Base-by-base conservation (phyloP, 1,139 yeast genomes). In the Saccharomyces hybrid region DNA sequence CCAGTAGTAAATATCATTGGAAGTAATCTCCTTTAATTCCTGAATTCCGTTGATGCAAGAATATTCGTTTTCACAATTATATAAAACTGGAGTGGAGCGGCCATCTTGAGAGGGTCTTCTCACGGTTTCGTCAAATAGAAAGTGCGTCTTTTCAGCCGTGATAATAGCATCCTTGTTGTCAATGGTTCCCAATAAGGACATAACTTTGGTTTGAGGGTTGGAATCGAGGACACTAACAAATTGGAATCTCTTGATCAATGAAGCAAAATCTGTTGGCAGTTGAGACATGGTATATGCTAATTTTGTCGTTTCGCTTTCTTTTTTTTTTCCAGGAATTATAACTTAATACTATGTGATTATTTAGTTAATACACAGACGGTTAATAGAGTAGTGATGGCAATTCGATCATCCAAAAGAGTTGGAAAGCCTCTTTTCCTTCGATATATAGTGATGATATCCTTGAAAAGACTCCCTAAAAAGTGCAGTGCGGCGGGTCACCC, bases 1-100 rank as follows among this genome's bases (percentile, higher is more conserved):
- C 98, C 98, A 91, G 59, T 78, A 78, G 65, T 91, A 93, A 0
- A 91, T 83, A 62, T 89, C 97, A 68, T 93, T 93, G 38, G 74
- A 71, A 31, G 88, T 86, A 41, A 86, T 76, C 34, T 77, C 71
- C 46, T 72, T 63, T 29, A 81, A 58, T 3, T 75, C 71, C 1
- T 71, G 62, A 27, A 83, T 67, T 3, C 67, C 65, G 54, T 62
- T 65, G 14, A 68, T 60, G 54, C 70, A 65, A 3, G 70, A 62
- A 48, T 55, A 66, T 50, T 64, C 70, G 50, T 59, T 60, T 48
- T 67, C 67, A 53, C 71, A 65, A 3, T 65, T 65, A 55, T 62
- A 60, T 44, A 62, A 57, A 2, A 63, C 54, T 6, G 70, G 66
- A 3, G 64, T 59, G 8, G 60, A 46, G 9, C 57, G 50, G 3